These are phyloP conservation scores for Exobasidium rhododendri DNA, from an alignment of 1,284 basidiomycete species.

Conservation along the genomic window DNA sequence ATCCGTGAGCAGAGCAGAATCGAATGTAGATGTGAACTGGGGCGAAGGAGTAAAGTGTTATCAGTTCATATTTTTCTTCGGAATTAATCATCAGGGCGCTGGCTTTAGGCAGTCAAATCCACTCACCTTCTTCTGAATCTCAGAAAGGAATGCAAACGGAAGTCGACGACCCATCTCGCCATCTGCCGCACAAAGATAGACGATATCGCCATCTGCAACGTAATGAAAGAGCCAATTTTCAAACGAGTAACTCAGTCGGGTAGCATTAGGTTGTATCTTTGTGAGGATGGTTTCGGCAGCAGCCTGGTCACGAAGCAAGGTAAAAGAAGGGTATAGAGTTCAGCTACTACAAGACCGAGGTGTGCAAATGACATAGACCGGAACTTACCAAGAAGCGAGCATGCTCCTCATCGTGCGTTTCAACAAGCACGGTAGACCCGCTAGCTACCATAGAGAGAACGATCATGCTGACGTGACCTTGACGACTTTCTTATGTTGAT, in stretches of 20 bases:
- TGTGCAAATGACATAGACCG: neutral
- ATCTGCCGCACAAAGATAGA: constrained; percentile 85
- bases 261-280: constrained; percentile 90
- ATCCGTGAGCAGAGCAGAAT: constrained; percentile 10
- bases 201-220: constrained; percentile 62
- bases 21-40: constrained; percentile 30
- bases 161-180: constrained; percentile 72
- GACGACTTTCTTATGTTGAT: too few relatives aligned
- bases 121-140: constrained; percentile 58
- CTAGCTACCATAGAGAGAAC: constrained; percentile 50
- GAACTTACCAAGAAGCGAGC: constrained; percentile 39
- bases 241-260: constrained; percentile 74
- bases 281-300: constrained; percentile 87
- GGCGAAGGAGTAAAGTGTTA: neutral
- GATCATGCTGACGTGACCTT: constrained; percentile 20
- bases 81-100: neutral
- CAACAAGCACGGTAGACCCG: constrained; percentile 32
- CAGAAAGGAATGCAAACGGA: constrained; percentile 87
- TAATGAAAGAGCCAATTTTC: constrained; percentile 91
- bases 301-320: too few relatives aligned
- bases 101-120: too few relatives aligned
- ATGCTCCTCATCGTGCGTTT: constrained; percentile 39
- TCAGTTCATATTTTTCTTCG: too few relatives aligned
- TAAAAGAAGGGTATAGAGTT: neutral
- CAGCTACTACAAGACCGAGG: too few relatives aligned